These are phyloP conservation scores for Alternaria dauci DNA, from an alignment of 2,329 filamentous ascomycete species.

Conservation along the genomic window DNA sequence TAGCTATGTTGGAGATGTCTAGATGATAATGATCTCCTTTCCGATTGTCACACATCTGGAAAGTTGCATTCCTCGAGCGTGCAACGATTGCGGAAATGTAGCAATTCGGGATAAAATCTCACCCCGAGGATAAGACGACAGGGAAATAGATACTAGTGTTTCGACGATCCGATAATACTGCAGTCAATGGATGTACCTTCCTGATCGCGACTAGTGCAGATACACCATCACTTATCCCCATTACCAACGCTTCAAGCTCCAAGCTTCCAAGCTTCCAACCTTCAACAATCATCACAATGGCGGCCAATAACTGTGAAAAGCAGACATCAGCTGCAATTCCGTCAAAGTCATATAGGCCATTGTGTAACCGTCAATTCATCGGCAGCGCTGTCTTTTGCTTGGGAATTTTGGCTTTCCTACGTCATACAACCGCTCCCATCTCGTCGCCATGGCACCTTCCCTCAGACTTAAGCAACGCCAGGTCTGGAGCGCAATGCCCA, in stretches of 20 bases:
- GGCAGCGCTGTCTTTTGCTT: slow-evolving; percentile 11
- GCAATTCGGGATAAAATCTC: neutral
- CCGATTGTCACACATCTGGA: neutral
- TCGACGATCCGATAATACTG: neutral
- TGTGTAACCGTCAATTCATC: slow-evolving; percentile 9
- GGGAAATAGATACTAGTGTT: neutral
- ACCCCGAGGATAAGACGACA: neutral
- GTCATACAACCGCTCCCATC: slow-evolving; percentile 21
- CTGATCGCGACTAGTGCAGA: slow-evolving; percentile 10
- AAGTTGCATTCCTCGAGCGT: neutral
- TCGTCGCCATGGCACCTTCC: slow-evolving; percentile 26
- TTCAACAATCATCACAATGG: slow-evolving; percentile 20
- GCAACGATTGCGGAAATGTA: neutral
- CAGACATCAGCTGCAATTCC: slow-evolving; percentile 6
- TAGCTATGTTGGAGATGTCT: neutral
- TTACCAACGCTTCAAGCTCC: neutral
- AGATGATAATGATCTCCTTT: neutral
- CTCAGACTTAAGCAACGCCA: neutral
- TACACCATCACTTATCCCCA: slow-evolving; percentile 11
- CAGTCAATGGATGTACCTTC: slow-evolving; percentile 12
- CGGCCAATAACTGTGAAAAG: slow-evolving; percentile 19
- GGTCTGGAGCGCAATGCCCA: slow-evolving; percentile 29
- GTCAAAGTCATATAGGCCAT: neutral
- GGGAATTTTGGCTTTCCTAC: slow-evolving; percentile 5
- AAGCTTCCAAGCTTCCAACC: neutral